Conservation (phyloP, 228 moss, liverwort and hornwort genomes). For the Sphagnum fallax region DNA sequence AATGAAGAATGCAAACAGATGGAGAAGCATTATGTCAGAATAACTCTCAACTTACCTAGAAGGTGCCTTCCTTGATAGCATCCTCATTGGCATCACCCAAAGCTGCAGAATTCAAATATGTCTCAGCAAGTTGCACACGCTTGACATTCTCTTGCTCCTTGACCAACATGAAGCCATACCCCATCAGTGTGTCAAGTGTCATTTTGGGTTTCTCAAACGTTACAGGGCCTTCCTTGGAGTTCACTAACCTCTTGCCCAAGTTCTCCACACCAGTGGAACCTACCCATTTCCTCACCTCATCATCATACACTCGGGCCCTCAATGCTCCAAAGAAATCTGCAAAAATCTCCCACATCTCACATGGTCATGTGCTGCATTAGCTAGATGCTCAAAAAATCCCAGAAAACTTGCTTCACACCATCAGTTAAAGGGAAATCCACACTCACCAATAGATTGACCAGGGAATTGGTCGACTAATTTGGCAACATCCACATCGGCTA, state of each 20-base stretch:
- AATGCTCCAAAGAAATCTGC: constrained; percentile 97
- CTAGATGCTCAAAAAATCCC: no score
- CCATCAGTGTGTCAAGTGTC: constrained; percentile 41
- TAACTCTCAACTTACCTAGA: constrained; percentile 20
- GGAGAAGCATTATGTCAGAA: background rate
- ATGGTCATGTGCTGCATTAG: no score
- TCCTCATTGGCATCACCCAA: constrained; percentile 83
- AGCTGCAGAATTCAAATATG: constrained; percentile 40
- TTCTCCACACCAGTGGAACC: constrained; percentile 51
- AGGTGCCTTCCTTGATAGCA: constrained; percentile 35
- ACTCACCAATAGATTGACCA: constrained; percentile 84
- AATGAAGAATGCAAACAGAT: no score
- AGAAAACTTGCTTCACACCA: no score
- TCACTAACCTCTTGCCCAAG: constrained; percentile 75
- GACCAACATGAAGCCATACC: constrained; percentile 70
- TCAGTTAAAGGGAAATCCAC: no score
- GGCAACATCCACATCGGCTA: constrained; percentile 17
- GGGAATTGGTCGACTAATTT: constrained; percentile 84
- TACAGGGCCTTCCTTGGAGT: constrained; percentile 57
- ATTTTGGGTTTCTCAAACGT: constrained; percentile 67
- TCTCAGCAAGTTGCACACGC: constrained; percentile 82
- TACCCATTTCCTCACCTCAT: constrained; percentile 88
- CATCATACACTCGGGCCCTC: constrained; percentile 94
- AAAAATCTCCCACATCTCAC: background rate
- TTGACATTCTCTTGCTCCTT: constrained; percentile 94